Base-by-base conservation (phyloP, 1,139 yeast species). In the Spathaspora jeffriesii region DNA sequence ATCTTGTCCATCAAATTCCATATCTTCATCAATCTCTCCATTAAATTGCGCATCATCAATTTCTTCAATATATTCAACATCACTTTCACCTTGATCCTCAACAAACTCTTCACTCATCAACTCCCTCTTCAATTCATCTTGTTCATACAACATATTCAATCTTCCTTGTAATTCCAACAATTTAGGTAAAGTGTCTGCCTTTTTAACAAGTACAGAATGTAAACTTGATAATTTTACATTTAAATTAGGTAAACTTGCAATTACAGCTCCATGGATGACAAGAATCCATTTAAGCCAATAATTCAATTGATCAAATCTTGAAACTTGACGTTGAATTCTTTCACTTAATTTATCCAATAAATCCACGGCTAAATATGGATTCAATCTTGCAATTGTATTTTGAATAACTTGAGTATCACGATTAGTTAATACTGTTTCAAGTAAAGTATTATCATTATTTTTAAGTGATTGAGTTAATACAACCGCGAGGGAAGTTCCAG, bases 251-350 rank as follows among this genome's bases (percentile, higher is more conserved):
- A 88, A 72, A 15, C 87, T 78, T 23, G 87, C 79, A 46, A 85
- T 70, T 14, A 77, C 71, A 2, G 96, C 93, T 37, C 99, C 99
- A 64, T 95, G 99, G 36, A 88, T 82, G 42, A 93, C 85, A 59
- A 95, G 74, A 44, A 91, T 85, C 95, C 97, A 92, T 64, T 92
- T 89, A 54, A 92, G 84, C 99, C 99, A 93, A 43, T 82, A 77
- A 53, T 87, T 85, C 53, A 93, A 74, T 51, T 84, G 85, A 36
- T 86, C 88, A 53, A 91, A 91, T 55, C 90, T 80, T 15, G 68
- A 63, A 13, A 75, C 62, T 57, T 76, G 79, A 58, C 95, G 80
- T 10, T 92, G 85, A 50, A 90, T 81, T 63, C 89, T 81, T 62
- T 91, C 97, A 1, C 97, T 91, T 34, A 93, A 71, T 58, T 92